Base-by-base conservation (phyloP, 2,329 filamentous ascomycete species). In the Fusarium sublunatum region DNA sequence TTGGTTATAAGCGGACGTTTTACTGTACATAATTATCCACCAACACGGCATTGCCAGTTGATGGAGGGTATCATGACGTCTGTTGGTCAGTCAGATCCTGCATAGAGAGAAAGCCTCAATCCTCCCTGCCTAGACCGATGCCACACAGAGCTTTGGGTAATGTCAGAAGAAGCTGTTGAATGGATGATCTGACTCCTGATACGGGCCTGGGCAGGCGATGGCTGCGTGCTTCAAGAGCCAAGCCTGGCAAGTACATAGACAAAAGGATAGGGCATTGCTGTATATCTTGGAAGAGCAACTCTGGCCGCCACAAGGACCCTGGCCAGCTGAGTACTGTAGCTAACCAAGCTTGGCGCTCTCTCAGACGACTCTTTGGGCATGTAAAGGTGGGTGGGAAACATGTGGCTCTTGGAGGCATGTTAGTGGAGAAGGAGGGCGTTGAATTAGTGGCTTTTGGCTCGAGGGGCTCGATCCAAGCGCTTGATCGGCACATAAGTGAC, bases 401-500 rank as follows among this genome's bases (percentile, higher is more conserved):
- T 53, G 57, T 50, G 44, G 39, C 34, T 41, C 42, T 35, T 22
- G 12, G 13, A 42, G 24, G 45, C 41, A 61, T 49, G 34, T 19
- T 22, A 25, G 52, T 38, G 42, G 63, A 45, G 47, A 60, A 40
- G 35, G 42, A 57, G 56, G 52, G 61, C 64, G 64, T 63, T 64
- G 41, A 45, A 36, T 53, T 65, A 69, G 47, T 40, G 42, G 32
- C 35, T 41, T 50, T 43, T 36, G 42, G 47, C 35, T 22, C 41
- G 25, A 42, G 44, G 32, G 22, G 29, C 35, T 47, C 45, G 46
- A 62, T 50, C 29, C 42, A 53, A 54, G 51, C 46, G 52, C 53
- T 64, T 52, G 54, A 68, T 70, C 57, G 47, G 35, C 49, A 44
- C 42, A 46, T 50, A 60, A 58, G 55, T 54, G 60, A 62, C 42